A percentile compares a stretch with the other conserved stretches of the same genome.
phyloP scores from a whole-genome alignment of 2,329 filamentous ascomycete species.

The Tolypocladium ophioglossoides region DNA sequence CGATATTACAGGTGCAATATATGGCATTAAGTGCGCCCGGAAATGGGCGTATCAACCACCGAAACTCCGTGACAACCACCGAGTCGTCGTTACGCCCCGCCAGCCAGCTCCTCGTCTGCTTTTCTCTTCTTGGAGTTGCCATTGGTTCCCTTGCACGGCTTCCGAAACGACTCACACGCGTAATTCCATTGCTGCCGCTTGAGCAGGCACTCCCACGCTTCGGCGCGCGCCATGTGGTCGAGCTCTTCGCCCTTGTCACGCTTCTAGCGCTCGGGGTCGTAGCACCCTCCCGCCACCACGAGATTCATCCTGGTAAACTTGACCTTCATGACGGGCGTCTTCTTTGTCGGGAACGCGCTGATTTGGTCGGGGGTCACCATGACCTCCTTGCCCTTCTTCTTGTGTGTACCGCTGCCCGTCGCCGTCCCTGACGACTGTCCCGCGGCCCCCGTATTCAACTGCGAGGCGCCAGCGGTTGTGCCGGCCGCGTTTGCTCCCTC shows the following conservation, averaged over 20 bases:
- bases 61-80: not conserved
- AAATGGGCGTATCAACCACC: not conserved
- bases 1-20: not conserved
- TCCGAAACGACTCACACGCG: not conserved
- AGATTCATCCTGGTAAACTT: slow-evolving; percentile 93
- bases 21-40: not conserved
- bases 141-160: not conserved
- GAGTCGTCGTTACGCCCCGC: not conserved
- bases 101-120: not conserved
- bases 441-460: slow-evolving; percentile 12
- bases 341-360: slow-evolving; percentile 90
- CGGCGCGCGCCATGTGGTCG: not conserved
- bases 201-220: not conserved
- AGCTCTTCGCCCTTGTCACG: not conserved
- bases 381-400: slow-evolving; percentile 83
- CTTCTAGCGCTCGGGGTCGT: slow-evolving; percentile 39
- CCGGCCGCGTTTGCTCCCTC: slow-evolving; percentile 26
- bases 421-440: slow-evolving; percentile 16
- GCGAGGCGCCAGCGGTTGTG: not conserved
- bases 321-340: slow-evolving; percentile 87
- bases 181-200: not conserved
- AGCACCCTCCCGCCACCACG: slow-evolving; percentile 72
- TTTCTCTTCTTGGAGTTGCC: not conserved
- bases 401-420: slow-evolving; percentile 25
- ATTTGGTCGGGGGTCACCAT: slow-evolving; percentile 90